Evolutionary conservation across 2,329 filamentous ascomycete species (phyloP).

Genomic region (Pestalotiopsis sp.): DNA sequence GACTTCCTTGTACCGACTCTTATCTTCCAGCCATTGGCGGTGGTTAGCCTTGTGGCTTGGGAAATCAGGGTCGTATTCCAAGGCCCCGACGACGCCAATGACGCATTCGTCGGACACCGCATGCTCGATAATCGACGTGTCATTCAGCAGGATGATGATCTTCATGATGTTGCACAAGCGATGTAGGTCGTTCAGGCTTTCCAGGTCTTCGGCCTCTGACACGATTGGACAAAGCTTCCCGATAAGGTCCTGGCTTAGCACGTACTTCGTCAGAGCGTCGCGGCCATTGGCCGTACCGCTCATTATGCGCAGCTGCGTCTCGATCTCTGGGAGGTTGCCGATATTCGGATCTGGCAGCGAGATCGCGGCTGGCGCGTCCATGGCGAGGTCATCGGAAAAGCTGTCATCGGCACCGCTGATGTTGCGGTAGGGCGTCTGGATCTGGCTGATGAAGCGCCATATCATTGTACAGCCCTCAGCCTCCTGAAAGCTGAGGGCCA

Average conservation of each 20-base stretch:
- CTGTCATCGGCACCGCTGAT: constrained; percentile 79
- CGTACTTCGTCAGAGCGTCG: constrained; percentile 84
- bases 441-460: constrained; percentile 90
- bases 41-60: constrained; percentile 98
- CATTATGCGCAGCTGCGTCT: constrained; percentile 79
- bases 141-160: constrained; percentile 90
- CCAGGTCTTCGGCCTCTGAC: constrained; percentile 85
- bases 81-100: constrained; percentile 87
- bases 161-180: constrained; percentile 98
- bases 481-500: constrained; percentile 98
- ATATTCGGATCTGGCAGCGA: constrained; percentile 79
- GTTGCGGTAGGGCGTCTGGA: constrained; percentile 74
- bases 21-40: constrained; percentile 85
- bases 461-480: constrained; percentile 90
- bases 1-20: constrained; percentile 93
- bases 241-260: constrained; percentile 86
- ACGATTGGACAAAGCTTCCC: constrained; percentile 84
- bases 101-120: constrained; percentile 89
- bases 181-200: constrained; percentile 85
- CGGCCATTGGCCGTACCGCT: constrained; percentile 75
- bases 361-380: constrained; percentile 73
- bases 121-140: constrained; percentile 91
- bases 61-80: constrained; percentile 98
- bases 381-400: constrained; percentile 81
- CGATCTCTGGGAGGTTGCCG: constrained; percentile 82